Evolutionary conservation across 768 basidiomycete genomes (phyloP).

Genomic region (Leccinum rimulosum): DNA sequence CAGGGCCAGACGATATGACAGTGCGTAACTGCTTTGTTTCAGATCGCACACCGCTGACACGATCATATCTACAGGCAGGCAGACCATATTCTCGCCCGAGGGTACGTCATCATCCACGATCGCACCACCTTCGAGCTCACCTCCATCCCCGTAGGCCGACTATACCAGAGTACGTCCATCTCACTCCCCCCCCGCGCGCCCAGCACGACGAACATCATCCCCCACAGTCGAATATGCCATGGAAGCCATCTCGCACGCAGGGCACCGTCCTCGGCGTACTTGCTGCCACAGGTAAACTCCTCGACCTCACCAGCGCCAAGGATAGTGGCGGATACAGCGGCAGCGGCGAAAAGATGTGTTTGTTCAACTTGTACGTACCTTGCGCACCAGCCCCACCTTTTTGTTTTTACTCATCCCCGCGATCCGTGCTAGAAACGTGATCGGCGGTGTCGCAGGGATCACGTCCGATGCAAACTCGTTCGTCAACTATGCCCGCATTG

Average conservation of each 20-base stretch:
- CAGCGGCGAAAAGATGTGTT: constrained; percentile 96
- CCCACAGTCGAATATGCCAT: too few relatives aligned
- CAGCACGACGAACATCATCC: constrained; percentile 1
- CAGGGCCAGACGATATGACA: constrained; percentile 93
- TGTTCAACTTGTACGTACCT: constrained; percentile 76
- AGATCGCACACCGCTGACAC: constrained; percentile 18
- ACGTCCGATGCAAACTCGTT: constrained; percentile 98
- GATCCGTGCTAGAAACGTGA: constrained; percentile 62
- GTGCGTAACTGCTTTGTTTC: constrained; percentile 47
- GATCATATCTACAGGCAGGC: constrained; percentile 61
- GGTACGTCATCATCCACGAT: too few relatives aligned
- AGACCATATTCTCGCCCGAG: too few relatives aligned
- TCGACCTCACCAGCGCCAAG: constrained; percentile 85
- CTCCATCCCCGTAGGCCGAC: constrained; percentile 60
- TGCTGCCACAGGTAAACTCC: constrained; percentile 87
- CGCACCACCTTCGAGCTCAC: constrained; percentile 9
- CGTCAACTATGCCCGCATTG: constrained; percentile 88
- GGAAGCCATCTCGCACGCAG: constrained; percentile 76
- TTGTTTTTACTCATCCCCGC: not conserved
- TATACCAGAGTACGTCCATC: constrained; percentile 83
- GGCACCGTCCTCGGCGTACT: constrained; percentile 86
- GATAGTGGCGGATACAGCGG: constrained; percentile 85
- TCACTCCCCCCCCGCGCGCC: not conserved
- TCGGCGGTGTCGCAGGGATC: constrained; percentile 92
- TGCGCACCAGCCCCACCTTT: too few relatives aligned